Evolutionary conservation across 768 basidiomycete genomes (phyloP).

Genomic region (Xerocomus brunneocitrinus): DNA sequence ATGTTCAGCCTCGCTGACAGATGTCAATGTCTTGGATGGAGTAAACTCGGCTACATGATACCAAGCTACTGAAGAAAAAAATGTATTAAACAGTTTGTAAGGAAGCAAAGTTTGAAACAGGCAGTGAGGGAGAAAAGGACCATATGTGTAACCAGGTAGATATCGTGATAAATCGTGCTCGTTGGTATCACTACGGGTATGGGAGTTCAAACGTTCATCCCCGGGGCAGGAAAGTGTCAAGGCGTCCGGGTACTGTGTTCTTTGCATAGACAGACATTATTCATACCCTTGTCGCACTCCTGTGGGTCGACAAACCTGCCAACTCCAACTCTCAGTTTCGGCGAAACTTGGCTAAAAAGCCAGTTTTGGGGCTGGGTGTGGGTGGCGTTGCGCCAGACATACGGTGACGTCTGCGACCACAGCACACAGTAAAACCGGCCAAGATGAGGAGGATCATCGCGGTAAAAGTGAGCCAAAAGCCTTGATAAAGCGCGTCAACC

Average conservation of each 20-base stretch:
- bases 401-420: constrained; percentile 57
- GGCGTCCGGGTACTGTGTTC: neutral
- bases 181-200: constrained; percentile 4
- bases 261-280: neutral
- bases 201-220: neutral
- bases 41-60: too few species aligned
- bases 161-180: constrained; percentile 10
- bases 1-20: too few species aligned
- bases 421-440: constrained; percentile 66
- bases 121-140: neutral
- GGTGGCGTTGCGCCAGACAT: constrained; percentile 36
- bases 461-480: constrained; percentile 74
- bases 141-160: constrained; percentile 5
- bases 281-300: neutral
- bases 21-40: too few species aligned
- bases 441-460: constrained; percentile 58
- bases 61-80: neutral
- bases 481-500: constrained; percentile 22
- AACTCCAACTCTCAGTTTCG: constrained; percentile 24
- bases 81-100: constrained; percentile 7
- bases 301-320: neutral
- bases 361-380: constrained; percentile 18
- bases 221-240: neutral
- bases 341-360: constrained; percentile 37
- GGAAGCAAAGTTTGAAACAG: neutral